Base-by-base conservation (phyloP, 345 rosid genomes). In the Mercurialis annua region DNA sequence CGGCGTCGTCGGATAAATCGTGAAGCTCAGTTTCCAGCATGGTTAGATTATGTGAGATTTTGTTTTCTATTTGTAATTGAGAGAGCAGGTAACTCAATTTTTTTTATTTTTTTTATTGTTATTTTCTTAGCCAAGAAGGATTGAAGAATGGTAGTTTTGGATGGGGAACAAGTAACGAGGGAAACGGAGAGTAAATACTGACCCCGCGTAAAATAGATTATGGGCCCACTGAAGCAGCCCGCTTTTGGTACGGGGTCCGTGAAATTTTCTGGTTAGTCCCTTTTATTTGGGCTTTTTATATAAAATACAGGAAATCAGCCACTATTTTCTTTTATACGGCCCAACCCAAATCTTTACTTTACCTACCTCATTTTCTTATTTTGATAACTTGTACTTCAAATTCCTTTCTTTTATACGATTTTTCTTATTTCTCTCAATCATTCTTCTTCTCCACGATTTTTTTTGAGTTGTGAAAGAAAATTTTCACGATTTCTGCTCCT, bases 1-100 rank as follows among this genome's bases (percentile, higher is more conserved):
- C 98, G 51, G 98, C 90, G 78, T 95, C 99, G 81, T 95, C 99
- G 5, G 98, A 89, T 64, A 95, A 85, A 74, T 95, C 99, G 58
- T 86, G 86, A 50, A 83, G 82, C 65, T 95, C 99, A 9, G 88
- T 48, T 84, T 89, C 90, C 62, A 80, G 96, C 90, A 91, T 91
- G 71, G 75, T 33, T 43, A 52, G 71, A 73, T 33, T 43, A 52
- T 0, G 54, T 50, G 30, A 21, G 49, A 43, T 62, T 62, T n/a
- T 48, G 43, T 52, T n/a, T n/a, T n/a, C n/a, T n/a, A n/a, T n/a
- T n/a, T 36, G n/a, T 4, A 24, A 49, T 51, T 51, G 62, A 61
- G 58, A 40, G 47, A 38, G 53, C 52, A 53, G 47, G 24, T 16
- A 49, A 59, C 23, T 55, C 34, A 29, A 16, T 49, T 3, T 3